phyloP scores from a whole-genome alignment of 179 eudicot species.

The Spinacia oleracea region DNA sequence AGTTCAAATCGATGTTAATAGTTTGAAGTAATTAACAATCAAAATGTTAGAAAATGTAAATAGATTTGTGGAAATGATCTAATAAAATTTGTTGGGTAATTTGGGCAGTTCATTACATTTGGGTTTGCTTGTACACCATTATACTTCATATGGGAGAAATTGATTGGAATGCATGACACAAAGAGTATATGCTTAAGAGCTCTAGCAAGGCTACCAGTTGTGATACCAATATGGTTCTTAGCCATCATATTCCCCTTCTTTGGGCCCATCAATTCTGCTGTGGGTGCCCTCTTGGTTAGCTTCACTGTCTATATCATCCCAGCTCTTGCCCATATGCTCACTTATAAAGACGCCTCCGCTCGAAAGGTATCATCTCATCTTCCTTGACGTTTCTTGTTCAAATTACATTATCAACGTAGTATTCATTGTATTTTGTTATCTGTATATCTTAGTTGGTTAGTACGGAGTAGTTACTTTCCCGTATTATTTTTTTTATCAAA shows the following conservation, averaged over 20 bases:
- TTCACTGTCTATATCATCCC: conserved; percentile 96
- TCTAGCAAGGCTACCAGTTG: conserved; percentile 83
- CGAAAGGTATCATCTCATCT: conserved; percentile 53
- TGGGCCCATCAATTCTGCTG: conserved; percentile 88
- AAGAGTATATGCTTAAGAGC: conserved; percentile 80
- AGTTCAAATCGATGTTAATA: too few relatives aligned
- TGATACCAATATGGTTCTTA: conserved; percentile 89
- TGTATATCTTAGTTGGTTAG: too few relatives aligned
- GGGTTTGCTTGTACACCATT: conserved; percentile 90
- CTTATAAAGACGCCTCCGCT: conserved; percentile 72
- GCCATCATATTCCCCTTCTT: conserved; percentile 93
- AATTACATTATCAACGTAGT: neutral
- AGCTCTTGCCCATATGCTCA: conserved; percentile 86
- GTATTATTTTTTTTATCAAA: neutral
- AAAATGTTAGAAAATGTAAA: too few relatives aligned
- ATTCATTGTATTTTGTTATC: too few relatives aligned
- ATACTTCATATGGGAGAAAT: conserved; percentile 96
- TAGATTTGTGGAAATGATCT: neutral
- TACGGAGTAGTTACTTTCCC: too few relatives aligned
- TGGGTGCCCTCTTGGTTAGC: conserved; percentile 84
- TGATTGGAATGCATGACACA: conserved; percentile 86
- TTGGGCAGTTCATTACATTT: conserved; percentile 80
- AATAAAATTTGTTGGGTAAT: too few relatives aligned
- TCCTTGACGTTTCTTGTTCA: neutral
- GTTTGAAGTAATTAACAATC: too few relatives aligned